Evolutionary conservation across 1,284 basidiomycete genomes (phyloP).

Genomic region (Boletus subluridellus): DNA sequence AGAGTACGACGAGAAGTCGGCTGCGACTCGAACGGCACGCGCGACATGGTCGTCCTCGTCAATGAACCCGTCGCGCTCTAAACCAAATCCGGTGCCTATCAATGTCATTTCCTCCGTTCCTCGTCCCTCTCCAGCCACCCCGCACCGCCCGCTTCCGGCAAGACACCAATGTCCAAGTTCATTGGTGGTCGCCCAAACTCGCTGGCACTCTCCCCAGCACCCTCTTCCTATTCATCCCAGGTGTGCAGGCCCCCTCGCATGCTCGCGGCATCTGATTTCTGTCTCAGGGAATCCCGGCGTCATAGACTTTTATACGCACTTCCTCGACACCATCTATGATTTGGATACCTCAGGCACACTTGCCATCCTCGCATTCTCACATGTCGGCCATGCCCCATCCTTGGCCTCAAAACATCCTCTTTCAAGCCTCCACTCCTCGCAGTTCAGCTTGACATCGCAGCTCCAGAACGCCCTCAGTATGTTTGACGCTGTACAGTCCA

Average conservation of each 20-base stretch:
- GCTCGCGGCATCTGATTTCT: neutral
- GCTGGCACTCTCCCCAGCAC: conserved; percentile 32
- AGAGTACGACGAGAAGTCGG: conserved; percentile 17
- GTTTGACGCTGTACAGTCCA: conserved; percentile 41
- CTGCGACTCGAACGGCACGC: conserved; percentile 19
- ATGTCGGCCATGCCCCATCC: conserved; percentile 51
- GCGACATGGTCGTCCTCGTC: conserved; percentile 23
- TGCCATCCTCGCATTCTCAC: conserved; percentile 51
- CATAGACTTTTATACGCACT: conserved; percentile 55
- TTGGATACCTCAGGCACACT: conserved; percentile 36
- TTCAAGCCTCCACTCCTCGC: conserved; percentile 11
- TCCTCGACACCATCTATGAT: conserved; percentile 47
- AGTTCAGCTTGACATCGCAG: conserved; percentile 42
- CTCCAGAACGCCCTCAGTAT: conserved; percentile 48
- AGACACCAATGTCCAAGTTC: conserved; percentile 42
- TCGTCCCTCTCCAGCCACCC: conserved; percentile 28
- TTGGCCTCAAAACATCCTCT: conserved; percentile 13
- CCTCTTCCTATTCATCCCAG: conserved; percentile 57
- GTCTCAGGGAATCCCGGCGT: conserved; percentile 55
- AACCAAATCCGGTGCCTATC: conserved; percentile 6
- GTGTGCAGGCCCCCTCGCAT: conserved; percentile 27
- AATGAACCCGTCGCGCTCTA: neutral
- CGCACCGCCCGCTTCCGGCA: conserved; percentile 37
- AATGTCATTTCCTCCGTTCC: conserved; percentile 37
- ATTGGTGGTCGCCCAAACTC: conserved; percentile 51